Base-by-base conservation (phyloP, 257 asterid genomes). In the Asclepias syriaca region DNA sequence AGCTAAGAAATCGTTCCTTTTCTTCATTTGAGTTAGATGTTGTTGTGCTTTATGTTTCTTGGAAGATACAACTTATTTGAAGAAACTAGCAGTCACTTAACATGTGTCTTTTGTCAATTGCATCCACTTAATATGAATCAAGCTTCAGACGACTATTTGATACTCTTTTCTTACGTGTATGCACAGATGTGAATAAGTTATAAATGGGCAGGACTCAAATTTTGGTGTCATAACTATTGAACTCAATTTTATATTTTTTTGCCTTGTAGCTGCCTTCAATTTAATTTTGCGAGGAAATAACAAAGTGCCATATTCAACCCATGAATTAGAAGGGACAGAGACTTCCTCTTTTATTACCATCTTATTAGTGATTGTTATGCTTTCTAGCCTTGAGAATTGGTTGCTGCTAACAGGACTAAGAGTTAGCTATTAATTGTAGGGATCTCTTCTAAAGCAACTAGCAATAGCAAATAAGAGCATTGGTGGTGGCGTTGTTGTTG, bases 381-480 rank as follows among this genome's bases (percentile, higher is more conserved):
- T 39, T 39, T 39, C 19, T 70, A 15, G 24, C 40, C 65, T 58
- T 58, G 48, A 56, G 27, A 70, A 16, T 22, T 43, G 46, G 18
- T 21, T 13, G 60, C 32, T 4, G 32, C 68, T 53, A 14, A 57
- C 21, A 61, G 70, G 18, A 60, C 55, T 79, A 71, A 72, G 61
- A 57, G 73, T 54, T 69, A 65, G 70, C 74, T 66, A 45, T 79
- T 71, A 45, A 69, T 70, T 43, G 72, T 92, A 93, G 98, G 98
- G 98, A 66, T 93, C 98, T 73, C 96, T 93, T 71, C 68, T 93
- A 81, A 93, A 91, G 89, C 98, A 93, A 83, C 84, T 93, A 66
- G 97, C 98, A 72, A 91, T 93, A 72, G 96, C 98, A 64, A 93
- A 93, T 87, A 93, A 85, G 88, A 93, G 98, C 88, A 83, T 89